phyloP scores from a whole-genome alignment of 768 basidiomycete genomes.

The Phlegmacium glaucopus region DNA sequence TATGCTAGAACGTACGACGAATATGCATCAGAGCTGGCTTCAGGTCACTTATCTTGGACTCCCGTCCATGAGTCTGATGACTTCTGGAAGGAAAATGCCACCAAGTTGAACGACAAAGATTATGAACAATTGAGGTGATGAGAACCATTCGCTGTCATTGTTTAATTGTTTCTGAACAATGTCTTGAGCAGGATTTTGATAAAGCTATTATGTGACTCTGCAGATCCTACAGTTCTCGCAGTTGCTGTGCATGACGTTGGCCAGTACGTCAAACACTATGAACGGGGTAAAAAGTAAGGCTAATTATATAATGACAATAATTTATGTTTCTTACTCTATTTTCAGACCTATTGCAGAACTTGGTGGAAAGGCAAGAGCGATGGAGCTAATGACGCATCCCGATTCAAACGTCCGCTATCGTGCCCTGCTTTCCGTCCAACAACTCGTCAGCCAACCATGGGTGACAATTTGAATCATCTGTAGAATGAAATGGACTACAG shows the following conservation, averaged over 20 bases:
- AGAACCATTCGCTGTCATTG: neutral
- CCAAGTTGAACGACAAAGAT: slow-evolving; percentile 81
- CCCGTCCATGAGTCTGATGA: slow-evolving; percentile 95
- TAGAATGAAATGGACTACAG: too few relatives aligned
- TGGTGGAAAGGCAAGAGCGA: slow-evolving; percentile 81
- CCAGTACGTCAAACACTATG: slow-evolving; percentile 89
- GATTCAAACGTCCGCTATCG: slow-evolving; percentile 91
- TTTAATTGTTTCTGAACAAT: neutral
- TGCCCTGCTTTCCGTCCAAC: slow-evolving; percentile 86
- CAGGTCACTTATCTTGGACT: slow-evolving; percentile 92
- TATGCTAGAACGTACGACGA: slow-evolving; percentile 86
- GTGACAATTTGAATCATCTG: slow-evolving; percentile 37
- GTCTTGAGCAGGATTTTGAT: slow-evolving; percentile 59
- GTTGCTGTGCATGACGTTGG: slow-evolving; percentile 94
- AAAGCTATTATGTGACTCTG: slow-evolving; percentile 62
- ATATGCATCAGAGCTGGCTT: slow-evolving; percentile 85
- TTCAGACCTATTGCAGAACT: slow-evolving; percentile 75
- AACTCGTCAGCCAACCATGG: slow-evolving; percentile 91
- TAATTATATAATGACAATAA: slow-evolving; percentile 3
- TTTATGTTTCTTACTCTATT: neutral
- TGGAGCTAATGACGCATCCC: slow-evolving; percentile 90
- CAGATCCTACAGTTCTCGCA: slow-evolving; percentile 77
- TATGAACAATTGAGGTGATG: slow-evolving; percentile 79
- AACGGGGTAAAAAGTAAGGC: slow-evolving; percentile 86
- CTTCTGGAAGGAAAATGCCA: slow-evolving; percentile 97